Evolutionary conservation across 768 basidiomycete genomes (phyloP), one percentile per base, ranked within the genome.

Genomic region (Jaapia argillacea): DNA sequence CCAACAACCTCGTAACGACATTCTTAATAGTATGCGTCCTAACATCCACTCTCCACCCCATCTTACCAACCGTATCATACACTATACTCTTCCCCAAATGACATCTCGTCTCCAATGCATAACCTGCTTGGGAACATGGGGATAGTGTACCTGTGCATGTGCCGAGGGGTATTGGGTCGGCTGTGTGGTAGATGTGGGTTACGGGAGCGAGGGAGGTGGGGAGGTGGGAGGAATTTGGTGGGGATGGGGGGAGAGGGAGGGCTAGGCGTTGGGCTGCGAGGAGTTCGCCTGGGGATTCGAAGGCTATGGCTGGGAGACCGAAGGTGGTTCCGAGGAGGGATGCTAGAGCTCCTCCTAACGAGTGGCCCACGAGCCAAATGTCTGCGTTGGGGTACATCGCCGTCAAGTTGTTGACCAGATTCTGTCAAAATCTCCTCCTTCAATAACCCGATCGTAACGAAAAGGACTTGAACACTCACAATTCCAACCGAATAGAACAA

Each of bases 401-500:
- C 10, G 63, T 71, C 48, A 80, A 59, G 62, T 77, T 78, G 56
- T 67, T 72, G 60, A 75, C 67, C n/a, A 81, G 61, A 48, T 71
- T 69, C 75, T 71, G 56, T 5, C 18, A 40, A 10, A 22, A 5
- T 14, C 6, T 25, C 40, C 22, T 41, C 12, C 41, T 39, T 21
- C 40, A 14, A 24, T 18, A 22, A 38, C 21, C 10, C 37, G 37
- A n/a, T n/a, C 31, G 10, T 33, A 10, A 33, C 31, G 10, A 38
- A 6, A 21, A 21, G 37, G 22, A 45, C 24, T 6, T 36, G 6
- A 18, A 22, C 16, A 69, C 83, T 64, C 48, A 89, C 86, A 37
- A 89, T 79, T 22, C 91, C 94, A 27, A 84, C 68, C 2, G 84
- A 82, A 58, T 96, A 96, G 64, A 97, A 97, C n/a, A 96, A 62